phyloP scores from a whole-genome alignment of 1,284 basidiomycete genomes.

The Coniferiporia sulphurascens region DNA sequence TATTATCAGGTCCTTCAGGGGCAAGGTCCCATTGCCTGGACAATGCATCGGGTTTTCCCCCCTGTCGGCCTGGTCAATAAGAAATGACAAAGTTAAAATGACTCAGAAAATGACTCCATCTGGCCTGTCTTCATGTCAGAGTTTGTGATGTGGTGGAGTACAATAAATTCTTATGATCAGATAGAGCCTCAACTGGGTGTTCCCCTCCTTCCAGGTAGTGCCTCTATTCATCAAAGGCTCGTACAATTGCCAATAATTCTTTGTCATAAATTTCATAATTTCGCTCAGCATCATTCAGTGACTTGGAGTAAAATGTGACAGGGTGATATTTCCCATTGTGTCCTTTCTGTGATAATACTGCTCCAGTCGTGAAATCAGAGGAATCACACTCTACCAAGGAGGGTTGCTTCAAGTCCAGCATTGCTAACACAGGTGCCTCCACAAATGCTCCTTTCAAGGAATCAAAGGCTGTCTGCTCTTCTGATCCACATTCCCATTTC shows the following conservation, averaged over 20 bases:
- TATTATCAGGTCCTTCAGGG: too few species aligned
- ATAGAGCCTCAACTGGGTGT: background rate
- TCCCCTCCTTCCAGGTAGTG: background rate
- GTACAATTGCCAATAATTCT: background rate
- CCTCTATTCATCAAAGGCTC: background rate
- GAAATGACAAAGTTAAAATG: too few species aligned
- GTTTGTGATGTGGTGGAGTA: too few species aligned
- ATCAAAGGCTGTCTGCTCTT: too few species aligned
- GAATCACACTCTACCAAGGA: background rate
- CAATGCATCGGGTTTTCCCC: too few species aligned
- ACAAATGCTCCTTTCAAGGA: background rate
- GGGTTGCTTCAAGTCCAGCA: background rate
- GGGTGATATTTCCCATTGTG: background rate
- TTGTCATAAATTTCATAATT: background rate
- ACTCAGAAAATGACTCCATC: too few species aligned
- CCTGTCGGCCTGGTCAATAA: too few species aligned
- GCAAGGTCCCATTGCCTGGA: too few species aligned
- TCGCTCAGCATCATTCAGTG: background rate
- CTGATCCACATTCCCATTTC: too few species aligned
- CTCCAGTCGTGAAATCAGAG: background rate
- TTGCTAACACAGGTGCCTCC: background rate
- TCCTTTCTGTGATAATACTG: background rate
- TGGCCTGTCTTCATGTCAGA: too few species aligned
- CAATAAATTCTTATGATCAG: background rate
- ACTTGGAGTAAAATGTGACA: background rate